These are phyloP conservation scores for Hibiscus trionum DNA, from an alignment of 345 rosid species.

Conservation along the genomic window DNA sequence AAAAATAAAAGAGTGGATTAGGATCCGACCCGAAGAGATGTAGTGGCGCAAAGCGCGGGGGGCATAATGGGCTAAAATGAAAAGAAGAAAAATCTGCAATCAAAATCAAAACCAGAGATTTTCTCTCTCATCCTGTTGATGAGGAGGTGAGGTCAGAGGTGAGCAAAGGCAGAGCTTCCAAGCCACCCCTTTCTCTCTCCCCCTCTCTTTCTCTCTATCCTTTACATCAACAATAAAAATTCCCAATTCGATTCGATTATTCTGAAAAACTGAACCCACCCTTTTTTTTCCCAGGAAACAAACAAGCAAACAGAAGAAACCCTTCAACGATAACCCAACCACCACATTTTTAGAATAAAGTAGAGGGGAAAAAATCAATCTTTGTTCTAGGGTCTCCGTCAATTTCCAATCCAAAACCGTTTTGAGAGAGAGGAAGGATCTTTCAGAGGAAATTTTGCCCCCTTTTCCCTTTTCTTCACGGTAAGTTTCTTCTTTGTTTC, in stretches of 20 bases:
- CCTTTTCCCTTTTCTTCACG: background rate
- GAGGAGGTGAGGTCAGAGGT: background rate
- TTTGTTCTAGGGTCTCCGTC: background rate
- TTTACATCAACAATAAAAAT: background rate
- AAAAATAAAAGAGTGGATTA: background rate
- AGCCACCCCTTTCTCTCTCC: background rate
- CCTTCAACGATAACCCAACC: background rate
- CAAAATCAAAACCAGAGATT: background rate
- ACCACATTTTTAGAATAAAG: background rate
- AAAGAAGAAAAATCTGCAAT: too few species aligned
- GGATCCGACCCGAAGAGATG: background rate
- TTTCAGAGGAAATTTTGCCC: background rate
- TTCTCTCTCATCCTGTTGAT: background rate
- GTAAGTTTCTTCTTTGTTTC: background rate
- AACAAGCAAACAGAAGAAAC: background rate
- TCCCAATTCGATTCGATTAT: background rate
- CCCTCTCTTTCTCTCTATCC: background rate
- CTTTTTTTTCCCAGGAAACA: background rate
- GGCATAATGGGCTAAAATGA: background rate
- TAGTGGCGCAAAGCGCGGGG: background rate
- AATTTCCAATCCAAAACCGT: background rate
- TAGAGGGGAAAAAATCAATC: background rate
- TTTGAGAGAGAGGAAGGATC: background rate
- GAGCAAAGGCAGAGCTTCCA: background rate
- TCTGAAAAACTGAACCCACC: constrained; percentile 19